These are phyloP conservation scores for Cinchona pubescens DNA, from an alignment of 257 asterid species.

Conservation along the genomic window DNA sequence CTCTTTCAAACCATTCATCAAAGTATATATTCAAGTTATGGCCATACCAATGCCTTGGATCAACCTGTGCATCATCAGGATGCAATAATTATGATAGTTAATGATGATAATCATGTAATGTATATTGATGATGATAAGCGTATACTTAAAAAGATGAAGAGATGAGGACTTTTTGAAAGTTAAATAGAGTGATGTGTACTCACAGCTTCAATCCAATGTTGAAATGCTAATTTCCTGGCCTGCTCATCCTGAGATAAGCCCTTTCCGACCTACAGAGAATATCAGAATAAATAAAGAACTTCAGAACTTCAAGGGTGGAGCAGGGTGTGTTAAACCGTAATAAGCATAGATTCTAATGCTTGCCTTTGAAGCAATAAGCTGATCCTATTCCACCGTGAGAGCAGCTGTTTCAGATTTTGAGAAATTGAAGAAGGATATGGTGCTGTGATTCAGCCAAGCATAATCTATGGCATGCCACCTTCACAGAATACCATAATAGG, in stretches of 20 bases:
- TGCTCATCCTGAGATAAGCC: conserved; percentile 29
- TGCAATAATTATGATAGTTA: neutral
- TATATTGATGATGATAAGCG: no score
- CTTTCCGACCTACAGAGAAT: conserved; percentile 27
- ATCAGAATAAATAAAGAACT: neutral
- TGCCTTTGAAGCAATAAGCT: conserved; percentile 31
- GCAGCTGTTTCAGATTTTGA: conserved; percentile 31
- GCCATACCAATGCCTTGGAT: conserved; percentile 32
- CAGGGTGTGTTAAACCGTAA: neutral
- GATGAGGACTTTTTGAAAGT: neutral
- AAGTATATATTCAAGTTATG: conserved; percentile 27
- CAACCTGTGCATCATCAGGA: conserved; percentile 24
- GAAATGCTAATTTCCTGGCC: conserved; percentile 19
- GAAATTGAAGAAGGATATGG: conserved; percentile 25
- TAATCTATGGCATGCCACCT: neutral
- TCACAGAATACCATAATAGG: neutral
- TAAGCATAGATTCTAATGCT: neutral
- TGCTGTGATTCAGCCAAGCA: neutral
- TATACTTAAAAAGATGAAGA: neutral
- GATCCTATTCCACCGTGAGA: conserved; percentile 30
- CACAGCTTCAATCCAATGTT: conserved; percentile 35
- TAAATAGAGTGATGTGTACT: conserved; percentile 1
- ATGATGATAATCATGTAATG: no score
- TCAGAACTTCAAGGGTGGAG: neutral
- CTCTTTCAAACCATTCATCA: conserved; percentile 25